Evolutionary conservation across 2,329 filamentous ascomycete species (phyloP).

Genomic region (Scopulariopsis brevicaulis): DNA sequence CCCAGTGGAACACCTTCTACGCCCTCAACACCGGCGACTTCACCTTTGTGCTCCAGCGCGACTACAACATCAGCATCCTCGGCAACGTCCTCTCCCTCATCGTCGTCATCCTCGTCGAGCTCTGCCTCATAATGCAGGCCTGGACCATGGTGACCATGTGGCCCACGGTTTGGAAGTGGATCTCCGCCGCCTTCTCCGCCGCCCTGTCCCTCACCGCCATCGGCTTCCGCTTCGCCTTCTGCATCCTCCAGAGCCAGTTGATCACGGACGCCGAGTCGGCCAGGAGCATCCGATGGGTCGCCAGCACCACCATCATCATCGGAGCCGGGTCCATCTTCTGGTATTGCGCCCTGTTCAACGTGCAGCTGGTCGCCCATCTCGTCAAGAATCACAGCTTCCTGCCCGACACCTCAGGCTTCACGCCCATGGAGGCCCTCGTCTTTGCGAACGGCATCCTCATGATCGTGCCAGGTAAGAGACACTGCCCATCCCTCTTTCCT

Average conservation of each 20-base stretch:
- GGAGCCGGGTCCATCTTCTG: conserved; percentile 33
- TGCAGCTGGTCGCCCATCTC: conserved; percentile 36
- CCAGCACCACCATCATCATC: conserved; percentile 23
- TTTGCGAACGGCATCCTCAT: conserved; percentile 45
- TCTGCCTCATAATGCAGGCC: conserved; percentile 37
- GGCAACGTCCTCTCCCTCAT: conserved; percentile 29
- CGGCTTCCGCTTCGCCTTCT: conserved; percentile 14
- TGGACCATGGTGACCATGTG: conserved; percentile 41
- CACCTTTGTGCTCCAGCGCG: conserved; percentile 26
- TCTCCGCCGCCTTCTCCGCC: conserved; percentile 11
- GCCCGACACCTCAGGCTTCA: conserved; percentile 26
- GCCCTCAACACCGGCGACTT: conserved; percentile 43
- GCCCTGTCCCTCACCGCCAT: conserved; percentile 14
- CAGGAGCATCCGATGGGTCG: conserved; percentile 17
- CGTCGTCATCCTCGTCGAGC: conserved; percentile 31
- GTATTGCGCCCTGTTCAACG: conserved; percentile 45
- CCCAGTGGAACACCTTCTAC: conserved; percentile 51
- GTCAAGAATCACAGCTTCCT: conserved; percentile 33
- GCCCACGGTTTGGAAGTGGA: conserved; percentile 22
- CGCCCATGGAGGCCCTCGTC: conserved; percentile 41
- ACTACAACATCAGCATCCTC: conserved; percentile 23
- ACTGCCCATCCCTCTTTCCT: neutral
- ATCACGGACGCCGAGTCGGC: conserved; percentile 5
- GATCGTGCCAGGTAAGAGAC: conserved; percentile 36
- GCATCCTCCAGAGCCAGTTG: conserved; percentile 12